phyloP scores from a whole-genome alignment of 257 asterid genomes.

The Rehmannia glutinosa region DNA sequence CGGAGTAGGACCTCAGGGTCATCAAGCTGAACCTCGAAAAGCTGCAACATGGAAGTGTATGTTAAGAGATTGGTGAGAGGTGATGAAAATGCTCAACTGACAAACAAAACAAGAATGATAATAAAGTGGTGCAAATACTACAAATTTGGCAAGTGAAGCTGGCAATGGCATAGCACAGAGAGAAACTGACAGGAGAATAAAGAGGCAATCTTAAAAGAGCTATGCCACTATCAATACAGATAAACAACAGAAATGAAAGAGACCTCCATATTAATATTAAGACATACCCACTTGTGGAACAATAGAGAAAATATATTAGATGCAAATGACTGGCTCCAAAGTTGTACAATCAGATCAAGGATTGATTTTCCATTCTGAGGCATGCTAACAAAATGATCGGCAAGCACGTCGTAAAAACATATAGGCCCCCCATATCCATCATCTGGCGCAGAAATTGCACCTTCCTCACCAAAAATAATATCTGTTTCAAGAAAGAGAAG shows the following conservation, averaged over 20 bases:
- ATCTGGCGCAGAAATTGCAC: constrained; percentile 41
- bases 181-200: constrained; percentile 20
- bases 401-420: constrained; percentile 76
- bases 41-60: constrained; percentile 41
- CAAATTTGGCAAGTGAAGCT: background rate
- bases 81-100: constrained; percentile 2
- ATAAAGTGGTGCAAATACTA: background rate
- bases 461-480: constrained; percentile 63
- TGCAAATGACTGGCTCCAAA: constrained; percentile 98
- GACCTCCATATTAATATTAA: background rate
- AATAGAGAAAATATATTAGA: constrained; percentile 72
- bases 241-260: background rate
- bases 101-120: background rate
- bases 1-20: constrained; percentile 79
- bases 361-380: constrained; percentile 63
- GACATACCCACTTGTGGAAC: constrained; percentile 94
- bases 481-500: constrained; percentile 40
- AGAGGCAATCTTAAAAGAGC: constrained; percentile 23
- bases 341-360: constrained; percentile 48
- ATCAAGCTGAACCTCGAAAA: constrained; percentile 80
- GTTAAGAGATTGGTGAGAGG: background rate
- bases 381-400: constrained; percentile 65
- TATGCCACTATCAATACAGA: background rate
- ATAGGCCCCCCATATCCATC: constrained; percentile 50
- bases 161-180: constrained; percentile 1